These are phyloP conservation scores for Aspergillus sclerotialis DNA, from an alignment of 2,329 filamentous ascomycete species.

Conservation along the genomic window DNA sequence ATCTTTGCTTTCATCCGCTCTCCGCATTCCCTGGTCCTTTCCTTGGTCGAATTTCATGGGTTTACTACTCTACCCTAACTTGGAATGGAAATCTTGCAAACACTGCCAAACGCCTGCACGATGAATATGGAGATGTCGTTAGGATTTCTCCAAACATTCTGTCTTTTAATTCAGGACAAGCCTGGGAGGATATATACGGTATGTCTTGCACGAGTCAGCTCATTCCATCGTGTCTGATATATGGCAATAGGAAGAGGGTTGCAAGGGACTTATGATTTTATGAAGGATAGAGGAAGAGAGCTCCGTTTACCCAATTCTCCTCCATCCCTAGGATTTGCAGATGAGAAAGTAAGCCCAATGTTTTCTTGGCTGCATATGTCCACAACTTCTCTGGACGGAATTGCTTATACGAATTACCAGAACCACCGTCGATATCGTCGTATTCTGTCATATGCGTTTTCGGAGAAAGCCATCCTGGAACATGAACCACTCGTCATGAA, in stretches of 20 bases:
- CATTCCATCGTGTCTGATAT: no score
- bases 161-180: constrained; percentile 21
- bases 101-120: constrained; percentile 17
- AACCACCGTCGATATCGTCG: constrained; percentile 27
- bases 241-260: no score
- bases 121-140: constrained; percentile 25
- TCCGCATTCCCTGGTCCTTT: constrained; percentile 29
- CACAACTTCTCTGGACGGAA: no score
- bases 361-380: no score
- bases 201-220: no score
- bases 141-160: constrained; percentile 35
- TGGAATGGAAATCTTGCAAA: constrained; percentile 18
- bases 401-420: no score
- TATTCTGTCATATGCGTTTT: constrained; percentile 29
- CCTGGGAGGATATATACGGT: constrained; percentile 34
- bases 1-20: constrained; percentile 32
- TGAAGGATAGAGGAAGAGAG: no score
- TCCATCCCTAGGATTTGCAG: no score
- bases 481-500: constrained; percentile 26
- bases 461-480: constrained; percentile 24
- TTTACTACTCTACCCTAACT: constrained; percentile 28
- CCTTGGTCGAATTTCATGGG: constrained; percentile 28
- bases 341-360: no score
- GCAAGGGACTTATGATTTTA: no score
- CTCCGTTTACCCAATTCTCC: no score